Evolutionary conservation across 192 early-diverging fungal genomes (phyloP), one percentile per base, ranked within the genome.

Genomic region (Kickxella alabastrina): DNA sequence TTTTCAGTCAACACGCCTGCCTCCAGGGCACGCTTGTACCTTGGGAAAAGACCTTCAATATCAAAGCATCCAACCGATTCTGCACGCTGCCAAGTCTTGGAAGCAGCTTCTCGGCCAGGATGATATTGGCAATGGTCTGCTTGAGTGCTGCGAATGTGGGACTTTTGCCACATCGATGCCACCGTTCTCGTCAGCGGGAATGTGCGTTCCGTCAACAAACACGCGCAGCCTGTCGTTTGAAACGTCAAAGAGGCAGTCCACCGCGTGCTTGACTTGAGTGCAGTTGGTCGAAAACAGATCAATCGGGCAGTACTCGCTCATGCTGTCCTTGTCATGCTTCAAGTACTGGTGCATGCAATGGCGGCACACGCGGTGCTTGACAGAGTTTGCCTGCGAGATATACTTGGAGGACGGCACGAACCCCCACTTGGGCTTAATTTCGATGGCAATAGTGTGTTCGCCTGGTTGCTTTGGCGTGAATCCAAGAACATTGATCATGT

Each of bases 351-450:
- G 80, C 87, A 91, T 87, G 63, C 89, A 91, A 57, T 82, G 87
- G 4, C 85, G 82, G 43, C 89, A 91, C 10, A 81, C 80, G 12
- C 69, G 65, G 13, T 45, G 58, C 53, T 87, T 88, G 25, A 80
- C 71, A 19, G 38, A 23, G 13, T 42, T 55, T 19, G 69, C 51
- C 2, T 50, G 34, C 0, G 62, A 47, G 12, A 86, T 69, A 17
- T 49, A 56, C 22, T 45, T 13, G 2, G 83, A 79, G 9, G 28
- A 52, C 9, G 84, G 79, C 12, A 89, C 54, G 43, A 85, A 87
- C 14, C 83, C 85, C 85, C 87, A 88, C 47, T 89, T 89, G 44
- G 87, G 86, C 80, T 85, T 85, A 17, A 85, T 67, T 46, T 85
- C 83, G 5, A 83, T 62, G 3, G 77, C 65, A 6, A 79, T 41